Evolutionary conservation across 2,329 filamentous ascomycete species (phyloP).

Genomic region (Xylariaceae sp.): DNA sequence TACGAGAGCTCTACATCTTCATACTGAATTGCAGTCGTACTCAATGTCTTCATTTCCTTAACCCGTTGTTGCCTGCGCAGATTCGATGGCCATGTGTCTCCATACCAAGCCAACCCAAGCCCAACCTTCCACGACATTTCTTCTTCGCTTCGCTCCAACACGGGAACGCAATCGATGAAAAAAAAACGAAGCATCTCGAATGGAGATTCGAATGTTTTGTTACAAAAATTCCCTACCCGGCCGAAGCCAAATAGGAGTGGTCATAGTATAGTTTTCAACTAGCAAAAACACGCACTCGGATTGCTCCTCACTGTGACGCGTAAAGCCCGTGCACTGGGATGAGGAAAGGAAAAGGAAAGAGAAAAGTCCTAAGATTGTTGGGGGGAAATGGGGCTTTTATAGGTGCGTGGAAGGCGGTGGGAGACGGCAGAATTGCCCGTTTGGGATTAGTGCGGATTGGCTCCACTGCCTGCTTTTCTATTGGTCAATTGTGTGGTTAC

Average conservation of each 20-base stretch:
- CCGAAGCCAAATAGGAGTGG: slow-evolving; percentile 64
- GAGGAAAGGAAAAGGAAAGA: slow-evolving; percentile 27
- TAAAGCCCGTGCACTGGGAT: slow-evolving; percentile 73
- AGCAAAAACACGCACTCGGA: slow-evolving; percentile 86
- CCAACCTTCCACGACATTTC: slow-evolving; percentile 27
- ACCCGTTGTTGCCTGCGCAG: no score
- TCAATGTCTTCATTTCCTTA: no score
- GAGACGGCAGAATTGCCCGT: slow-evolving; percentile 4
- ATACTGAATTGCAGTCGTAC: no score
- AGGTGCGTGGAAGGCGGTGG: not conserved
- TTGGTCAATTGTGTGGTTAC: no score
- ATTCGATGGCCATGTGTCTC: not conserved
- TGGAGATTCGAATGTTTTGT: not conserved
- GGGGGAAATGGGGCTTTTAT: slow-evolving; percentile 4
- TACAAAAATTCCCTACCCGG: slow-evolving; percentile 77
- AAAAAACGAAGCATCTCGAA: slow-evolving; percentile 36
- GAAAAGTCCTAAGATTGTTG: slow-evolving; percentile 15
- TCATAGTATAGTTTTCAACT: slow-evolving; percentile 84
- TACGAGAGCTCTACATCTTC: no score
- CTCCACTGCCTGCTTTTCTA: no score
- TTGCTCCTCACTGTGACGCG: slow-evolving; percentile 80
- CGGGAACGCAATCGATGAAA: slow-evolving; percentile 45
- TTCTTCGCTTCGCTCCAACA: slow-evolving; percentile 46
- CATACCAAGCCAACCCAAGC: no score
- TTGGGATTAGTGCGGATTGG: no score